Evolutionary conservation across 495 filamentous ascomycete species (phyloP), one percentile per base, ranked within the genome.

Genomic region (Friedmanniomyces endolithicus): DNA sequence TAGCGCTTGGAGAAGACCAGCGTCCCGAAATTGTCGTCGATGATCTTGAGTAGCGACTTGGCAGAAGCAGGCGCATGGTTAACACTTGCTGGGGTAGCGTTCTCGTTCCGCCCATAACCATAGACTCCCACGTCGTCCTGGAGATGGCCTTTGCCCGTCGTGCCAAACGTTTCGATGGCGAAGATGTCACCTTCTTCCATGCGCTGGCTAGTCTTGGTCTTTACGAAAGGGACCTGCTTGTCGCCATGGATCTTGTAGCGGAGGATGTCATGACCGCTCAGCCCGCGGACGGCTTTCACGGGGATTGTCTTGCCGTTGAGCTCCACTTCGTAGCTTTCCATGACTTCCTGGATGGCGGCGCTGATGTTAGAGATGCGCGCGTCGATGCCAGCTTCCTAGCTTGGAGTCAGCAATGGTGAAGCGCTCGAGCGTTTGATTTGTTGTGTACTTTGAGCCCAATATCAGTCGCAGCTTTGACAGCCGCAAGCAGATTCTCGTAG

Each of bases 171-270:
- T 68, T 94, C 89, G 59, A 95, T 94, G 43, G 89, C 89, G 66
- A 90, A 95, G 12, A 86, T 79, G 64, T 95, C 89, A 22, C 88
- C 88, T 68, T 94, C 89, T 73, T 94, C 89, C 89, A 95, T 95
- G 72, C 58, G 55, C 37, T 62, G 59, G 19, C 86, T 89, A 33
- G 86, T 90, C 62, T 78, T 75, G 61, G 76, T 79, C 73, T 94
- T 94, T 27, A 94, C 85, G 60, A 94, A 90, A 7, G 89, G 89
- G 34, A 95, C 83, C 68, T 84, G 88, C 76, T 94, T 95, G 37
- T 75, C 78, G 52, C 89, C 88, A 69, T 95, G 89, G 60, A 95
- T 95, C 63, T 82, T 77, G 71, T 86, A 89, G 54, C 80, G 89
- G 23, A 81, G 71, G 70, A 95, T 94, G 59, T 83, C 87, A 71